A percentile compares a stretch with the other conserved stretches of the same genome.
Conservation (phyloP, 495 filamentous ascomycete species). For the Extremus antarcticus region DNA sequence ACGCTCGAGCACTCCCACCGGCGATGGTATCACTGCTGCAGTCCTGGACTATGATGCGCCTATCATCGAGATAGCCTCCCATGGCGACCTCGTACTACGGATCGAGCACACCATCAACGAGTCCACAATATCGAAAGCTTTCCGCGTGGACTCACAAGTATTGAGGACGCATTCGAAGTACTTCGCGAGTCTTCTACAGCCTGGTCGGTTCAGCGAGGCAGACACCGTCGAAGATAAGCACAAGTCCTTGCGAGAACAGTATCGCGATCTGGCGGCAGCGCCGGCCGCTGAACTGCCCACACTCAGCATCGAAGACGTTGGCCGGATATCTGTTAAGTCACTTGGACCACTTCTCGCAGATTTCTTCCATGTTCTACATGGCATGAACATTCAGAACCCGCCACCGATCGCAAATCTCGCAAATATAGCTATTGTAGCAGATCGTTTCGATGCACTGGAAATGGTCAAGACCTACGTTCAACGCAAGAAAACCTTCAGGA, state of each 20-base stretch:
- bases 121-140: constrained; percentile 16
- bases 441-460: constrained; percentile 48
- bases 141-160: constrained; percentile 29
- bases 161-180: constrained; percentile 45
- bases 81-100: constrained; percentile 42
- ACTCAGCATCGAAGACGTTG: constrained; percentile 47
- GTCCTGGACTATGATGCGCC: neutral
- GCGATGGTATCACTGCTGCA: neutral
- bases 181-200: constrained; percentile 45
- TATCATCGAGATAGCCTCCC: constrained; percentile 30
- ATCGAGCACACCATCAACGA: neutral
- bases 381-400: constrained; percentile 24
- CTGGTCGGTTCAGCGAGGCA: constrained; percentile 25
- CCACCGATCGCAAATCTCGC: constrained; percentile 44
- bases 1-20: neutral
- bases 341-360: constrained; percentile 41
- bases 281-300: constrained; percentile 40
- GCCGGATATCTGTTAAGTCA: constrained; percentile 41
- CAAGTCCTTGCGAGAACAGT: constrained; percentile 30
- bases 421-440: constrained; percentile 54
- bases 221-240: constrained; percentile 35
- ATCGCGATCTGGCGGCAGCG: constrained; percentile 36
- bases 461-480: constrained; percentile 39
- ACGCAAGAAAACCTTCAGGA: constrained; percentile 24
- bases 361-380: constrained; percentile 48